Evolutionary conservation across 1,139 yeast species (phyloP).

Genomic region (Suhomyces bribrorum): DNA sequence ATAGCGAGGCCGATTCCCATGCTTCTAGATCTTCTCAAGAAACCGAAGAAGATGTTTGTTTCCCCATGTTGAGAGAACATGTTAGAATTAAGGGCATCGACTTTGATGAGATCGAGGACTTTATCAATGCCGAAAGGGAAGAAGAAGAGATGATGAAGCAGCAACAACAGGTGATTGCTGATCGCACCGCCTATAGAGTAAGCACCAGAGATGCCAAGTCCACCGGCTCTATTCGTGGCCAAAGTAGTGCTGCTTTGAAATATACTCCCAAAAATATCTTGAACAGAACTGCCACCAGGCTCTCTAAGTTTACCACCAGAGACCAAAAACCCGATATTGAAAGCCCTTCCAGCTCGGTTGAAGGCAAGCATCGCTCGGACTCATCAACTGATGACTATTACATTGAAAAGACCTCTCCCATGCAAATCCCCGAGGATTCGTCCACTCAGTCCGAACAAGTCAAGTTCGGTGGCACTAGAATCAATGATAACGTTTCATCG

Average conservation of each 20-base stretch:
- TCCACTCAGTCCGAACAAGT: slow-evolving; percentile 27
- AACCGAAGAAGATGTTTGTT: slow-evolving; percentile 97
- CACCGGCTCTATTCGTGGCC: slow-evolving; percentile 22
- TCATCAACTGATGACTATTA: slow-evolving; percentile 29
- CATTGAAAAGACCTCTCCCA: slow-evolving; percentile 14
- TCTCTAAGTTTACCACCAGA: slow-evolving; percentile 10
- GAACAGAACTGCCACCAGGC: slow-evolving; percentile 20
- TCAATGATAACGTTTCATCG: slow-evolving; percentile 25
- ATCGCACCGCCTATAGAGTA: slow-evolving; percentile 29
- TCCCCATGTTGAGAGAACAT: slow-evolving; percentile 83
- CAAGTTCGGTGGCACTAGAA: slow-evolving; percentile 36
- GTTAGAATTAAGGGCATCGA: slow-evolving; percentile 72
- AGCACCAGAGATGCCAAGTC: slow-evolving; percentile 23
- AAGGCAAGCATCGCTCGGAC: slow-evolving; percentile 22
- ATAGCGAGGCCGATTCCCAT: slow-evolving; percentile 69
- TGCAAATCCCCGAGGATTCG: slow-evolving; percentile 4
- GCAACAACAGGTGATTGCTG: slow-evolving; percentile 36
- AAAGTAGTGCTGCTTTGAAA: slow-evolving; percentile 53
- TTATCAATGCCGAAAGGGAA: slow-evolving; percentile 55
- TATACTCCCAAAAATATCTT: slow-evolving; percentile 56
- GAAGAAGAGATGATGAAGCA: slow-evolving; percentile 26
- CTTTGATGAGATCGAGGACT: slow-evolving; percentile 77
- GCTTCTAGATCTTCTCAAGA: slow-evolving; percentile 76
- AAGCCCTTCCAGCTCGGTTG: slow-evolving; percentile 10
- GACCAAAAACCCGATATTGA: slow-evolving; percentile 5